Conservation (phyloP, 768 basidiomycete genomes). For the Boletus speciosus region DNA sequence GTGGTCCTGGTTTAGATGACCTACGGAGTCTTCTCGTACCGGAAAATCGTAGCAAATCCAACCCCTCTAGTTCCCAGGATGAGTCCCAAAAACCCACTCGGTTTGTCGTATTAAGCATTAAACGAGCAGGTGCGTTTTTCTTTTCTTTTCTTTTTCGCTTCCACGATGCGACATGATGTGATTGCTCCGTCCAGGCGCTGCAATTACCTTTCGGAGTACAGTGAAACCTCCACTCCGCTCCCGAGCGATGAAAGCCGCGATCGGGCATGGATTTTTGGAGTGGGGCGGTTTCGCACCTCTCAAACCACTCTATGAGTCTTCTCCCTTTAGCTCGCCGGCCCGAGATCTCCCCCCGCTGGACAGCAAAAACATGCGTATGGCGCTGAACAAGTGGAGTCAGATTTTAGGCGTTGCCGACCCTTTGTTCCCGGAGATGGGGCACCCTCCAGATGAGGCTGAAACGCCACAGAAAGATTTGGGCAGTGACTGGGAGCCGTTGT, state of each 20-base stretch:
- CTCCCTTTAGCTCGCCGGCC: slow-evolving; percentile 22
- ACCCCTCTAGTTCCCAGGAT: neutral
- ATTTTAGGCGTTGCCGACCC: slow-evolving; percentile 31
- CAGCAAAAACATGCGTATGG: slow-evolving; percentile 28
- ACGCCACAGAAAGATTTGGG: neutral
- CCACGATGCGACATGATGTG: neutral
- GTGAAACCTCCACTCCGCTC: slow-evolving; percentile 28
- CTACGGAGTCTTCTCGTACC: slow-evolving; percentile 27
- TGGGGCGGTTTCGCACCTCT: slow-evolving; percentile 33
- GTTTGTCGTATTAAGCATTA: slow-evolving; percentile 14
- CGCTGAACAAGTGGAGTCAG: slow-evolving; percentile 34
- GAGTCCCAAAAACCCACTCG: slow-evolving; percentile 4
- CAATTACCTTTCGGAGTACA: slow-evolving; percentile 21
- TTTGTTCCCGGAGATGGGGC: slow-evolving; percentile 30
- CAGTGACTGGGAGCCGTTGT: slow-evolving; percentile 26
- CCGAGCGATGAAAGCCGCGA: slow-evolving; percentile 27
- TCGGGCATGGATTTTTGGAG: slow-evolving; percentile 31
- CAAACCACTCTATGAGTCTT: slow-evolving; percentile 27
- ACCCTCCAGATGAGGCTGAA: slow-evolving; percentile 1
- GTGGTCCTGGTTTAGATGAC: slow-evolving; percentile 35
- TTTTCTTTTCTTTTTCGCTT: neutral
- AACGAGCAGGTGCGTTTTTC: slow-evolving; percentile 24
- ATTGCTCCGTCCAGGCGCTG: slow-evolving; percentile 7
- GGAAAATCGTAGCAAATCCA: slow-evolving; percentile 1
- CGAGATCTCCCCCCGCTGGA: slow-evolving; percentile 16